Conservation (phyloP, 805 yeast genomes). For the Candida michaelii region DNA sequence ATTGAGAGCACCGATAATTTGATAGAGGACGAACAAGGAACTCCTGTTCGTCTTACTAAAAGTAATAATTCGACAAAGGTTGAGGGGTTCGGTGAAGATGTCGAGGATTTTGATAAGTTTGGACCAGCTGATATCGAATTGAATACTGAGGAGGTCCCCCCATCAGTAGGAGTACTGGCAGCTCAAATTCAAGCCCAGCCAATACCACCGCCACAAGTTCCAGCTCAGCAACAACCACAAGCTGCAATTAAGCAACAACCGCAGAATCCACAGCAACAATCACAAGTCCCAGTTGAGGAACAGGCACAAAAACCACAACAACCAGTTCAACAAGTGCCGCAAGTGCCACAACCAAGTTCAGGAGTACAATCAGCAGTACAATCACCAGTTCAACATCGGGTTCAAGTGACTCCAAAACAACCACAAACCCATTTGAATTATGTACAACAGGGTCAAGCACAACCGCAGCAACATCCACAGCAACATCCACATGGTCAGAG, state of each 20-base stretch:
- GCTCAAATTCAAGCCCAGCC: no score
- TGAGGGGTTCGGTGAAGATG: slow-evolving; percentile 3
- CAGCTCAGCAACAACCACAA: not conserved
- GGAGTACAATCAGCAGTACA: not conserved
- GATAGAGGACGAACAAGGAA: not conserved
- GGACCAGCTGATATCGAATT: slow-evolving; percentile 3
- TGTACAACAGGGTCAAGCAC: no score
- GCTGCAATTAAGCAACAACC: not conserved
- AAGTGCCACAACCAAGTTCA: no score
- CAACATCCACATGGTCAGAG: not conserved
- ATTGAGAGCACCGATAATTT: not conserved
- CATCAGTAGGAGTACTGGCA: no score
- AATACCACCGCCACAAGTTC: not conserved
- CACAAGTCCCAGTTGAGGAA: no score
- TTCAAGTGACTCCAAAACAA: not conserved
- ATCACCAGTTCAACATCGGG: not conserved
- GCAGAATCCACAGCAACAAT: no score
- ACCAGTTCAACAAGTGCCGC: not conserved
- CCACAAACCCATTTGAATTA: not conserved
- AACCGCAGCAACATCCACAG: no score
- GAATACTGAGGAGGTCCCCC: no score
- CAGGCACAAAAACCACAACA: not conserved
- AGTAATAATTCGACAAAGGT: slow-evolving; percentile 13
- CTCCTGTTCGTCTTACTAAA: slow-evolving; percentile 9
- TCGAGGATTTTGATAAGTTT: not conserved